phyloP scores from a whole-genome alignment of 2,329 filamentous ascomycete genomes.

The Xylariales sp. region DNA sequence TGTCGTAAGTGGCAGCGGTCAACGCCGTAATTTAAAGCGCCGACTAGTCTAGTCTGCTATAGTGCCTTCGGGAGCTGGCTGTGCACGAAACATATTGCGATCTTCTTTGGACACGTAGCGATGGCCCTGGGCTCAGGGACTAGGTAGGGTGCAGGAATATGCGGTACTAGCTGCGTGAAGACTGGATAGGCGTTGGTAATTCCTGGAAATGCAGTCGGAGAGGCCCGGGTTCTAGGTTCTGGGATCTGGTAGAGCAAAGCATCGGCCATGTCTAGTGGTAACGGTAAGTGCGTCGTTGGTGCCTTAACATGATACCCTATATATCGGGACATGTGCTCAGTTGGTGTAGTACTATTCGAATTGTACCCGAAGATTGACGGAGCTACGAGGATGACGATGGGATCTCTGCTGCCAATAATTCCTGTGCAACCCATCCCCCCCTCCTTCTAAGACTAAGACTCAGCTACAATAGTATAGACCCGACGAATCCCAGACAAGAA shows the following conservation, averaged over 20 bases:
- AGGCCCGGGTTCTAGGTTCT: too few species aligned
- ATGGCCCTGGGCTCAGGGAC: neutral
- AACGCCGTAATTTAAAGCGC: conserved; percentile 13
- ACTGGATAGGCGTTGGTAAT: too few species aligned
- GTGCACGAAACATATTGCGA: neutral
- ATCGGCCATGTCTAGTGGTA: neutral
- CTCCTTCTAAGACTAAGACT: too few species aligned
- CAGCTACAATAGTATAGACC: too few species aligned
- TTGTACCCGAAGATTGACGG: neutral
- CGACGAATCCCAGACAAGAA: neutral
- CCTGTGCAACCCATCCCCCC: neutral
- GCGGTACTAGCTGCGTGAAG: neutral
- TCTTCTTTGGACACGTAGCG: conserved; percentile 14
- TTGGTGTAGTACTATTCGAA: neutral
- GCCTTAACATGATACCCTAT: neutral
- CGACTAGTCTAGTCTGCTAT: too few species aligned
- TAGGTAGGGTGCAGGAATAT: neutral
- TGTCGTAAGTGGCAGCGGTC: conserved; percentile 4
- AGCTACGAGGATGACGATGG: neutral
- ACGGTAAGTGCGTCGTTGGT: neutral
- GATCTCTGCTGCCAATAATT: neutral
- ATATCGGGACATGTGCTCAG: too few species aligned
- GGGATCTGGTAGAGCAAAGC: too few species aligned
- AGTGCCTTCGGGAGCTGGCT: too few species aligned
- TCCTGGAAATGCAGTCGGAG: too few species aligned